Percentiles rank a stretch among this genome's conserved stretches.
Evolutionary conservation across 257 asterid genomes (phyloP).

Genomic region (Jaltomata sinuosa): DNA sequence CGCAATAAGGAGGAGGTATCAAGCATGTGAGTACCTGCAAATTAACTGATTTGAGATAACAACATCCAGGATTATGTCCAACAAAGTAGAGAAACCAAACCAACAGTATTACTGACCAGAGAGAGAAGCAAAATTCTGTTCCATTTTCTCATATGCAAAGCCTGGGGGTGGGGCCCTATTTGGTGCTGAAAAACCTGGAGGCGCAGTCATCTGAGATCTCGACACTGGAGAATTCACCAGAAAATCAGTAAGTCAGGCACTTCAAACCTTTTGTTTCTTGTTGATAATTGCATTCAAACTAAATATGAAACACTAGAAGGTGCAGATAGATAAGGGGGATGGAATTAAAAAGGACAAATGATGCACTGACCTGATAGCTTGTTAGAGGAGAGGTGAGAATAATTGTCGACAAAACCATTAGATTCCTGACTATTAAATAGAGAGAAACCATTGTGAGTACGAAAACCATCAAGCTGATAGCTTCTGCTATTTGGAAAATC

Average conservation of each 20-base stretch:
- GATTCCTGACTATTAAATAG: conserved; percentile 34
- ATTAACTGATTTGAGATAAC: conserved; percentile 1
- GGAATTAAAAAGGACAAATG: neutral
- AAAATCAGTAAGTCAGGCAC: neutral
- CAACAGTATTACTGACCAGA: conserved; percentile 38
- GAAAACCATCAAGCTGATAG: conserved; percentile 39
- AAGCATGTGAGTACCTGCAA: conserved; percentile 54
- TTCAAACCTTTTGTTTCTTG: neutral
- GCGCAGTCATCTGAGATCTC: conserved; percentile 82
- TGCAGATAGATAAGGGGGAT: neutral
- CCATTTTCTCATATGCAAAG: conserved; percentile 67
- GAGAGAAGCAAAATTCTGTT: conserved; percentile 33
- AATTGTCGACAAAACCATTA: conserved; percentile 32
- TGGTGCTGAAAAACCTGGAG: conserved; percentile 89
- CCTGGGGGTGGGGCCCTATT: conserved; percentile 91
- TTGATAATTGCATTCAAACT: neutral
- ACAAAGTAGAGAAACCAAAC: neutral
- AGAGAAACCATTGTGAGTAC: conserved; percentile 40
- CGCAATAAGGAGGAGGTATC: conserved; percentile 44
- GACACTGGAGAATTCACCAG: conserved; percentile 41
- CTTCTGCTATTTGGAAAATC: conserved; percentile 35
- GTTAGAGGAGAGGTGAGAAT: conserved; percentile 39
- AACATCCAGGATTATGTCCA: neutral
- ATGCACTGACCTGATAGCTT: conserved; percentile 51
- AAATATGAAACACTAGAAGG: neutral